phyloP scores from a whole-genome alignment of 257 asterid genomes.

The Ophiorrhiza pumila region DNA sequence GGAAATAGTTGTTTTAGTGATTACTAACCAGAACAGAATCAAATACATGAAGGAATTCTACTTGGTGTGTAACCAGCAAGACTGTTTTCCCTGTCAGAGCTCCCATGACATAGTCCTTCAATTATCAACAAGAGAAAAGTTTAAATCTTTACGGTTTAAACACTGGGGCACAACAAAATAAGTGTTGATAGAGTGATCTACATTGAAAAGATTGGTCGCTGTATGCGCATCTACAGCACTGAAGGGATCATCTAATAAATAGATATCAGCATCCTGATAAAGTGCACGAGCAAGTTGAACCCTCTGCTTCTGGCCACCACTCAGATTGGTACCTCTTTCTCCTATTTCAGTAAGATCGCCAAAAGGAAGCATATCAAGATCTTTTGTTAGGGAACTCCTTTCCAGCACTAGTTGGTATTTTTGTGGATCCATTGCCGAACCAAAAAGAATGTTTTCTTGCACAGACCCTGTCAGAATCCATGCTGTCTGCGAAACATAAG shows the following conservation, averaged over 20 bases:
- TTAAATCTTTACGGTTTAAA: too few species aligned
- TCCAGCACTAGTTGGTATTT: conserved; percentile 30
- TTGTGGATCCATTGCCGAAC: conserved; percentile 22
- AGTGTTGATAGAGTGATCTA: conserved; percentile 11
- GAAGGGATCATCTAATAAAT: conserved; percentile 38
- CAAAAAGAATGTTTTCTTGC: conserved; percentile 31
- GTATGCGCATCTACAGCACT: conserved; percentile 43
- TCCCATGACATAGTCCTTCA: conserved; percentile 33
- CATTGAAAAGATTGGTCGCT: conserved; percentile 28
- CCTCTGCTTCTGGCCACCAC: conserved; percentile 43
- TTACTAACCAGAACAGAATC: conserved; percentile 35
- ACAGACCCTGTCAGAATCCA: conserved; percentile 38
- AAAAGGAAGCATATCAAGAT: conserved; percentile 28
- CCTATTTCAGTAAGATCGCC: conserved; percentile 34
- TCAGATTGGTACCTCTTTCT: conserved; percentile 39
- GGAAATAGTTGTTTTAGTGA: neutral
- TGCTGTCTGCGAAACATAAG: conserved; percentile 33
- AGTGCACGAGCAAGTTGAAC: conserved; percentile 41
- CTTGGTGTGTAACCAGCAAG: conserved; percentile 40
- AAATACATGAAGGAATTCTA: conserved; percentile 38
- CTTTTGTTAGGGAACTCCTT: conserved; percentile 28
- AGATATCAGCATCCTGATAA: conserved; percentile 33
- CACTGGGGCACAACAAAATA: too few species aligned
- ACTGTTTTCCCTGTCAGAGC: conserved; percentile 28
- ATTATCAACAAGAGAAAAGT: neutral